A percentile compares a stretch with the other conserved stretches of the same genome.
Evolutionary conservation across 345 rosid genomes (phyloP).

Genomic region (Acer negundo): DNA sequence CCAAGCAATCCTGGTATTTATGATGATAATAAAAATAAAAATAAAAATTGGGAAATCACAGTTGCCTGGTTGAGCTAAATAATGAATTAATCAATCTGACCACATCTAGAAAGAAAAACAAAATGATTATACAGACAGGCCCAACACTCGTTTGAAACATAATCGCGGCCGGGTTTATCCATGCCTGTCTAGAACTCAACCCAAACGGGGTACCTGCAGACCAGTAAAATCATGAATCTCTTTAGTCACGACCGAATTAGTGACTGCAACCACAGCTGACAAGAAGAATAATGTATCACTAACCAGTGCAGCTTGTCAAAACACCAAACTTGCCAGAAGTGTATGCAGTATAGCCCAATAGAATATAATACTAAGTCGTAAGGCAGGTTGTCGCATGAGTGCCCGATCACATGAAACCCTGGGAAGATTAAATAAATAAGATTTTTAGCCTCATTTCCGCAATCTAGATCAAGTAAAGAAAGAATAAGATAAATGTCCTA

Average conservation of each 20-base stretch:
- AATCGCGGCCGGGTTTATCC: conserved; percentile 8
- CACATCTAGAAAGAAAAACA: conserved; percentile 12
- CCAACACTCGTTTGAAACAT: not conserved
- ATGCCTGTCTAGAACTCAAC: conserved; percentile 12
- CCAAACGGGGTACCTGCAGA: conserved; percentile 29
- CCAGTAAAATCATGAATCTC: conserved; percentile 1
- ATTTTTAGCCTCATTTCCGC: conserved; percentile 1
- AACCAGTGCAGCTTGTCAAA: conserved; percentile 52
- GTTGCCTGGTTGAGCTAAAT: conserved; percentile 43
- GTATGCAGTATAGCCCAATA: conserved; percentile 93
- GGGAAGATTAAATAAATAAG: conserved; percentile 8
- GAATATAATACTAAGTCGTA: conserved; percentile 78
- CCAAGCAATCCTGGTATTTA: conserved; percentile 49
- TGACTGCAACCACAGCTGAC: not conserved
- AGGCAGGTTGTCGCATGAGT: conserved; percentile 86
- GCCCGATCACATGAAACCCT: conserved; percentile 99
- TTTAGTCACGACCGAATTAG: not conserved
- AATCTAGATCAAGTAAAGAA: conserved; percentile 12
- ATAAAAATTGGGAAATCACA: conserved; percentile 42
- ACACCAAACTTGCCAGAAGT: conserved; percentile 64
- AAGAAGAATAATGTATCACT: conserved; percentile 21
- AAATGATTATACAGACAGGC: not conserved
- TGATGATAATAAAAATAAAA: not conserved
- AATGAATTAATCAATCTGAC: conserved; percentile 34
- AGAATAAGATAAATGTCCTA: conserved; percentile 21